phyloP scores from a whole-genome alignment of 345 rosid species.

The Brassica incana region DNA sequence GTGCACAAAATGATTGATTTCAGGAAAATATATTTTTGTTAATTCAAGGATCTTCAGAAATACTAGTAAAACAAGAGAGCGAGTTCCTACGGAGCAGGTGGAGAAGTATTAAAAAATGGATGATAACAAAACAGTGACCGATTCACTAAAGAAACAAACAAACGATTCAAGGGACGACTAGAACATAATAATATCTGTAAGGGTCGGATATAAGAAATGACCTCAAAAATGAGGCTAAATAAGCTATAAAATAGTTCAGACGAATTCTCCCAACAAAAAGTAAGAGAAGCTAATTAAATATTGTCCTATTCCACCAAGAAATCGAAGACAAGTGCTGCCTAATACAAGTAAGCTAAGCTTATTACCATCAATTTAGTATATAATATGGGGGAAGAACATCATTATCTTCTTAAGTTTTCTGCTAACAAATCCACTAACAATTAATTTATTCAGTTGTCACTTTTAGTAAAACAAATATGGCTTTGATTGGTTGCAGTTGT shows the following conservation, averaged over 20 bases:
- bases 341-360: constrained; percentile 5
- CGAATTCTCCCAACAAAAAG: background rate
- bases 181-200: constrained; percentile 13
- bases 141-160: background rate
- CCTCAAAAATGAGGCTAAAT: background rate
- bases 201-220: constrained; percentile 27
- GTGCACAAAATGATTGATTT: background rate
- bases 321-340: constrained; percentile 7
- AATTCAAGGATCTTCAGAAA: constrained; percentile 1
- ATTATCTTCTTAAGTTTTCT: constrained; percentile 20
- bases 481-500: background rate
- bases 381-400: constrained; percentile 9
- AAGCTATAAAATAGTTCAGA: constrained; percentile 7
- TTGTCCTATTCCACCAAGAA: constrained; percentile 16
- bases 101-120: background rate
- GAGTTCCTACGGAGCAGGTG: constrained; percentile 25
- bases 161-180: background rate
- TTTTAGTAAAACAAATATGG: background rate
- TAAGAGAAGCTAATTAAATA: background rate
- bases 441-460: constrained; percentile 7
- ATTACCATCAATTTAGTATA: background rate
- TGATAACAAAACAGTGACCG: background rate
- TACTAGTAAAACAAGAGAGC: constrained; percentile 11
- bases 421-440: constrained; percentile 24
- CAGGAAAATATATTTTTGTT: background rate